These are phyloP conservation scores for Penicillium sp. DNA, from an alignment of 2,329 filamentous ascomycete species.

Conservation along the genomic window DNA sequence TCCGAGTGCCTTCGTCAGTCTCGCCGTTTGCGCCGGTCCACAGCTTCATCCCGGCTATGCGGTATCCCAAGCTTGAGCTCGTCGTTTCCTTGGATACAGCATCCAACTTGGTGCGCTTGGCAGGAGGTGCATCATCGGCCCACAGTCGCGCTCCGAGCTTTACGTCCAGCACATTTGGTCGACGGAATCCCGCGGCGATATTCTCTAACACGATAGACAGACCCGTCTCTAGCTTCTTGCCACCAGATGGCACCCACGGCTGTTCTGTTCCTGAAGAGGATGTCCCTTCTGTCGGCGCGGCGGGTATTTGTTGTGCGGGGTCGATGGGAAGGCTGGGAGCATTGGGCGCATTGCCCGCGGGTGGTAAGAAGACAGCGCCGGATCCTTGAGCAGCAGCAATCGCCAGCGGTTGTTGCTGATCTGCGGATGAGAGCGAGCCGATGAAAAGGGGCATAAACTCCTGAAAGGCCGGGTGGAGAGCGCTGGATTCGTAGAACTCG, in stretches of 20 bases:
- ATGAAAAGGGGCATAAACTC: slow-evolving; percentile 80
- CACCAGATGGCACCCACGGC: slow-evolving; percentile 48
- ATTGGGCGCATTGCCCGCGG: slow-evolving; percentile 16
- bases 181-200: slow-evolving; percentile 69
- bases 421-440: slow-evolving; percentile 68
- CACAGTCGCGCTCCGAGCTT: slow-evolving; percentile 85
- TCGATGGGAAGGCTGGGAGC: slow-evolving; percentile 10
- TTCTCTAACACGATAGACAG: slow-evolving; percentile 81
- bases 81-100: slow-evolving; percentile 56
- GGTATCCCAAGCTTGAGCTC: slow-evolving; percentile 55
- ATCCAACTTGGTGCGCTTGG: slow-evolving; percentile 57
- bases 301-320: slow-evolving; percentile 23
- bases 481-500: slow-evolving; percentile 76
- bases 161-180: slow-evolving; percentile 85
- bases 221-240: slow-evolving; percentile 66
- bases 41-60: slow-evolving; percentile 62
- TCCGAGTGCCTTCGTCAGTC: slow-evolving; percentile 30
- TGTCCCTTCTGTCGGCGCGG: slow-evolving; percentile 22
- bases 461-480: slow-evolving; percentile 66
- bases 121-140: slow-evolving; percentile 62
- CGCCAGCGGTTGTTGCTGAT: slow-evolving; percentile 40
- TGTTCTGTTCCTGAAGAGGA: slow-evolving; percentile 21
- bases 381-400: slow-evolving; percentile 49
- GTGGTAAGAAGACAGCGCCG: slow-evolving; percentile 30
- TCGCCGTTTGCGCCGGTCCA: slow-evolving; percentile 43